Evolutionary conservation across 345 rosid genomes (phyloP).

Genomic region (Pugionium dolabratum): DNA sequence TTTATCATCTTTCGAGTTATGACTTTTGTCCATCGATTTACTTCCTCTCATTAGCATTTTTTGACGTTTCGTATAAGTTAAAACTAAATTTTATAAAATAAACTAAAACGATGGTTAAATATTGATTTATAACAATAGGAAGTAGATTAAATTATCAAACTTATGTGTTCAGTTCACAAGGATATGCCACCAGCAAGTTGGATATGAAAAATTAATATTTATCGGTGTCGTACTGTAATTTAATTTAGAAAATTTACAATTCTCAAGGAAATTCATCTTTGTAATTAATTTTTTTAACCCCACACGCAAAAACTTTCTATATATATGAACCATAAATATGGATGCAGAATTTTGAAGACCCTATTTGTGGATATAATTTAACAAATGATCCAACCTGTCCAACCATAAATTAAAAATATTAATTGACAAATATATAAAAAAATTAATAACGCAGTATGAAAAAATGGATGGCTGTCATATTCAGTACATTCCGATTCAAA

Average conservation of each 20-base stretch:
- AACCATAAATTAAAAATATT: conserved; percentile 20
- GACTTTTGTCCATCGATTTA: neutral
- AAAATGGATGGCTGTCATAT: conserved; percentile 42
- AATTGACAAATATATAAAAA: neutral
- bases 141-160: neutral
- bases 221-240: conserved; percentile 4
- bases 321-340: conserved; percentile 39
- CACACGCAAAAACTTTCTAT: conserved; percentile 41
- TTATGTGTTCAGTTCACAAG: neutral
- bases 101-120: conserved; percentile 1
- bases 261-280: conserved; percentile 15
- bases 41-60: neutral
- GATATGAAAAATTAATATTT: neutral
- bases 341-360: conserved; percentile 37
- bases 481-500: conserved; percentile 48
- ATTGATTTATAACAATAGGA: neutral
- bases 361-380: conserved; percentile 35
- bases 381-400: conserved; percentile 47
- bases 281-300: conserved; percentile 35
- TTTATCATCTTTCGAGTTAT: neutral
- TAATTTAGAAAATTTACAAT: neutral
- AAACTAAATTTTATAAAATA: neutral
- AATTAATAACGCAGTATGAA: neutral
- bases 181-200: conserved; percentile 8
- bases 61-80: neutral